Evolutionary conservation across 1,139 yeast species (phyloP).

Genomic region (Debaryomyces subglobosus): DNA sequence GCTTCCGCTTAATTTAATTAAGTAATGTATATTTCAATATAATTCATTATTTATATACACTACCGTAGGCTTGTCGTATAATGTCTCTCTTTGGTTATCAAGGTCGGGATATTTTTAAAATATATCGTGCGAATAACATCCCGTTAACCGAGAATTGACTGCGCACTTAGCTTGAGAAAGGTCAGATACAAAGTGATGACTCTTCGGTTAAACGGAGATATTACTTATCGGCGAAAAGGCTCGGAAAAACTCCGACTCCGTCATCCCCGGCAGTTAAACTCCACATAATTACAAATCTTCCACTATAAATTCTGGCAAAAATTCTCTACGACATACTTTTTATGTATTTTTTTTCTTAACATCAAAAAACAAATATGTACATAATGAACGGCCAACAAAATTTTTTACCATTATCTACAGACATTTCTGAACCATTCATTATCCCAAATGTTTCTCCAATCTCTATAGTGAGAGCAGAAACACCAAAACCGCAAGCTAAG

Average conservation of each 20-base stretch:
- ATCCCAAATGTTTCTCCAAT: conserved; percentile 67
- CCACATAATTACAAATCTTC: background rate
- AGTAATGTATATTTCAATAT: conserved; percentile 4
- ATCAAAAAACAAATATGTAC: background rate
- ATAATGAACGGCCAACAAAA: conserved; percentile 6
- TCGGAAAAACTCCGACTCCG: conserved; percentile 5
- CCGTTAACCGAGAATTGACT: background rate
- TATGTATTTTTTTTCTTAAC: background rate
- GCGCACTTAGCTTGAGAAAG: background rate
- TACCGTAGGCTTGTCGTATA: background rate
- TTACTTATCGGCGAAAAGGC: conserved; percentile 1
- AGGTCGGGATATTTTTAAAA: background rate
- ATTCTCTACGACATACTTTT: background rate
- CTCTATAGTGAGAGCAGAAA: conserved; percentile 29
- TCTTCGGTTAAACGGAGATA: background rate
- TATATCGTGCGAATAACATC: background rate
- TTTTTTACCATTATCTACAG: conserved; percentile 59
- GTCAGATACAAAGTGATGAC: background rate
- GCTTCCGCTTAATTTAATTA: conserved; percentile 34
- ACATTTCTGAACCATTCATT: conserved; percentile 61
- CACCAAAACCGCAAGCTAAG: background rate
- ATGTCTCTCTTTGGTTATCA: background rate
- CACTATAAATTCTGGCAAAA: background rate
- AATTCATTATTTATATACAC: background rate
- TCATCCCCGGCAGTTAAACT: conserved; percentile 1